phyloP scores from a whole-genome alignment of 805 yeast species.

The Huiozyma naganishii region DNA sequence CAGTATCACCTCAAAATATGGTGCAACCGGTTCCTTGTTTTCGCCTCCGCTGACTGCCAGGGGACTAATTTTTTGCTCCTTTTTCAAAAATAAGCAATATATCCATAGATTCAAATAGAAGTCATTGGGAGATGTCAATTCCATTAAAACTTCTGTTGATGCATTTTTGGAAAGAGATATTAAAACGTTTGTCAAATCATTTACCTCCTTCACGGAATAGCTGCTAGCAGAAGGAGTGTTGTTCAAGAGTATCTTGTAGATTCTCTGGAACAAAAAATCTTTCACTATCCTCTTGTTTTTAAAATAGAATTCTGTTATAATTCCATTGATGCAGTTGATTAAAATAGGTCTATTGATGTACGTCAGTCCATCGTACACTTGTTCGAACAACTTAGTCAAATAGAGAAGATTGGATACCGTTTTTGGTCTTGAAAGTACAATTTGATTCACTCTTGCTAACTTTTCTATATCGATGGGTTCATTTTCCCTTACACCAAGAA shows the following conservation, averaged over 20 bases:
- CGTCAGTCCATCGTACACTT: slow-evolving; percentile 48
- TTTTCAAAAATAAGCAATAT: slow-evolving; percentile 28
- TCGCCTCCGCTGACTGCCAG: slow-evolving; percentile 1
- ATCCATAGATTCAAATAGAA: slow-evolving; percentile 30
- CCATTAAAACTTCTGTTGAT: slow-evolving; percentile 26
- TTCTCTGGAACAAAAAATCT: slow-evolving; percentile 47
- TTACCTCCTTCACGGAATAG: slow-evolving; percentile 39
- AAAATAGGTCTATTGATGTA: slow-evolving; percentile 52
- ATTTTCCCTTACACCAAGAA: slow-evolving; percentile 64
- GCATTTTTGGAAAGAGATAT: slow-evolving; percentile 46
- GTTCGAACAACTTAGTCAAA: slow-evolving; percentile 48
- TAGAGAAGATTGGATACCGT: slow-evolving; percentile 38
- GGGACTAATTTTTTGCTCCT: slow-evolving; percentile 18
- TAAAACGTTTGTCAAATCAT: slow-evolving; percentile 55
- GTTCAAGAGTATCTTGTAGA: slow-evolving; percentile 35
- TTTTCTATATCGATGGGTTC: slow-evolving; percentile 53
- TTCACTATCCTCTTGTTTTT: slow-evolving; percentile 39
- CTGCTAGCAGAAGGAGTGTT: slow-evolving; percentile 20
- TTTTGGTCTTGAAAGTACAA: slow-evolving; percentile 55
- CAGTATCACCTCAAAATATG: slow-evolving; percentile 25
- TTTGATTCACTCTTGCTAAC: slow-evolving; percentile 53
- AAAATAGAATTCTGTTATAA: slow-evolving; percentile 41
- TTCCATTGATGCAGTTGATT: slow-evolving; percentile 43
- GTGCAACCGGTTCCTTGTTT: slow-evolving; percentile 4
- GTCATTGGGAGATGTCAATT: slow-evolving; percentile 16